A percentile compares a stretch with the other conserved stretches of the same genome.
These are phyloP conservation scores for Sporisorium graminicola DNA, from an alignment of 1,284 basidiomycete species.

Conservation along the genomic window DNA sequence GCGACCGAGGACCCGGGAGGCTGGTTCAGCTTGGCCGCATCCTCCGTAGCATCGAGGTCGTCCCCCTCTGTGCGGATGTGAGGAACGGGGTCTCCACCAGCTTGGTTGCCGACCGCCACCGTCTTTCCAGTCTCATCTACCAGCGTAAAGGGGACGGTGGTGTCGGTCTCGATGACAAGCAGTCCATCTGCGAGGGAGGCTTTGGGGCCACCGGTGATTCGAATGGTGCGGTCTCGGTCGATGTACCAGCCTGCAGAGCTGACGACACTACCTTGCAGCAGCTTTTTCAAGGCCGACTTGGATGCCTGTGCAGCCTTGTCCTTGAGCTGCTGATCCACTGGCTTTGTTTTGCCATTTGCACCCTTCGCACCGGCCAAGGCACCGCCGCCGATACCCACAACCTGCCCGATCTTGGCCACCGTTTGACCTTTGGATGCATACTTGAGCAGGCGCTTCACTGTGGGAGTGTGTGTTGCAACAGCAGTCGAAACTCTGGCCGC, in stretches of 20 bases:
- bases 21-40: slow-evolving; percentile 38
- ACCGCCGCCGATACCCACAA: slow-evolving; percentile 60
- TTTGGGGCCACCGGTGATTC: slow-evolving; percentile 56
- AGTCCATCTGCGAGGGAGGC: slow-evolving; percentile 53
- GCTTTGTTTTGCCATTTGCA: slow-evolving; percentile 40
- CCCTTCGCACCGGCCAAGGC: slow-evolving; percentile 38
- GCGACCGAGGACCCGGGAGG: slow-evolving; percentile 9
- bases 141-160: slow-evolving; percentile 41
- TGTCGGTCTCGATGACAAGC: slow-evolving; percentile 60
- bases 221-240: slow-evolving; percentile 53
- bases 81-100: slow-evolving; percentile 38
- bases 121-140: slow-evolving; percentile 58
- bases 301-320: slow-evolving; percentile 39
- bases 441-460: slow-evolving; percentile 50
- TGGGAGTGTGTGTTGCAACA: slow-evolving; percentile 52
- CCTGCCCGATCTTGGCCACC: slow-evolving; percentile 56
- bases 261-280: slow-evolving; percentile 55
- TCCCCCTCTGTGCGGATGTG: slow-evolving; percentile 3
- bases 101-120: slow-evolving; percentile 49
- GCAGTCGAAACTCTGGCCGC: slow-evolving; percentile 45
- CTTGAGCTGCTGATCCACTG: slow-evolving; percentile 42
- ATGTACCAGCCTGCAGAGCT: slow-evolving; percentile 64
- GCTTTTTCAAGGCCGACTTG: slow-evolving; percentile 51
- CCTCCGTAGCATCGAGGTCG: slow-evolving; percentile 35
- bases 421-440: slow-evolving; percentile 57